Base-by-base conservation (phyloP, 768 basidiomycete genomes). In the Amylocystis lapponica region DNA sequence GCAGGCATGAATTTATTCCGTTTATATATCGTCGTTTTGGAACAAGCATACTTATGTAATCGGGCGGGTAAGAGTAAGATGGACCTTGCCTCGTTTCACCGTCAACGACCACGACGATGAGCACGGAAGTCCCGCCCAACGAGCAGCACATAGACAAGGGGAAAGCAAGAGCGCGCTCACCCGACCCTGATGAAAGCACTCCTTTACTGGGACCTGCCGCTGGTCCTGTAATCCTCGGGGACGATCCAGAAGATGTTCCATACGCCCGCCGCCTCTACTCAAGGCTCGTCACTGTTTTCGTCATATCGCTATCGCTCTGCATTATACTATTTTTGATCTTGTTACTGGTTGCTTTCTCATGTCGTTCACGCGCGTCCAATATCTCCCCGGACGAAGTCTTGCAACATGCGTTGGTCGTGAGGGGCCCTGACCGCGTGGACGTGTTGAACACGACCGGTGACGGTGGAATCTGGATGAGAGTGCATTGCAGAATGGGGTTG, bases 301-400 rank as follows among this genome's bases (percentile, higher is more conserved):
- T 80, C n/a, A 55, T 65, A 26, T 75, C 83, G 0, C 63, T 86
- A 5, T 65, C 63, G 22, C 26, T 79, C 35, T 78, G 74, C 49
- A 53, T 81, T 31, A 20, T 76, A 16, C 23, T 68, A 3, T 66
- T 78, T 29, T 52, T 73, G 12, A 38, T 71, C 3, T 34, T 79
- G 9, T 69, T 65, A 3, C 52, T 84, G 14, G 64, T 86, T 8
- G 81, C 77, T 5, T 84, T 76, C 67, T 79, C 79, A 3, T 88
- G 86, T 52, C 76, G 79, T 16, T 67, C 81, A 14, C 69, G 69
- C 25, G 75, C 75, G 1, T 71, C 76, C 12, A 59, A 62, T 43
- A 53, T 78, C 13, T 74, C 78, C 3, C 69, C 80, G 11, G 73
- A 85, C 48, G 76, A 79, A 49, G 59, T 86, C 41, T 57, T 86